phyloP scores from a whole-genome alignment of 148 eudicot species.

The Cornus florida region DNA sequence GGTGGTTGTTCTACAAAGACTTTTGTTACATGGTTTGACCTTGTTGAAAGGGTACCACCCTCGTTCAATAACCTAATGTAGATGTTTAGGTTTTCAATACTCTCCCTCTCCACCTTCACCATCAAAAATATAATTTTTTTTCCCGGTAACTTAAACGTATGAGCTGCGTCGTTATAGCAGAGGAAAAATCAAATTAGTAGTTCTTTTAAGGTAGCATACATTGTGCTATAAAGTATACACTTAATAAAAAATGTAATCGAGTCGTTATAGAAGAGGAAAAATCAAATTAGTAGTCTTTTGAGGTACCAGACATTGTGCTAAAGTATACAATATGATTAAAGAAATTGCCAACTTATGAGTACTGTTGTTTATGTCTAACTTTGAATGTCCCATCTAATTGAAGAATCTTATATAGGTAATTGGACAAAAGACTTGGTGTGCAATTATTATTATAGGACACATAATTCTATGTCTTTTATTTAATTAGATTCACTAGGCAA shows the following conservation, averaged over 20 bases:
- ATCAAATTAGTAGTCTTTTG: no score
- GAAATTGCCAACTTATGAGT: background rate
- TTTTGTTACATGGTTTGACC: slow-evolving; percentile 20
- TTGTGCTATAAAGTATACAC: background rate
- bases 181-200: no score
- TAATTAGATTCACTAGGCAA: background rate
- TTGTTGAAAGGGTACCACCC: slow-evolving; percentile 6
- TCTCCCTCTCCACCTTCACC: background rate
- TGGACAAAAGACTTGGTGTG: background rate
- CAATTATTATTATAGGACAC: background rate
- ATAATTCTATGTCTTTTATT: background rate
- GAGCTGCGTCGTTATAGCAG: background rate
- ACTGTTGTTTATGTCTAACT: background rate
- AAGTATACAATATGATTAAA: no score
- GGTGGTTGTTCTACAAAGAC: slow-evolving; percentile 11
- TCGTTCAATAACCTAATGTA: background rate
- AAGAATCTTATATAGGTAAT: background rate
- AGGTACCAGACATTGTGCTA: background rate
- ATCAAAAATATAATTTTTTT: background rate
- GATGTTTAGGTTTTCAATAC: background rate
- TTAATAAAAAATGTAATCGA: no score
- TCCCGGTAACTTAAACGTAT: no score
- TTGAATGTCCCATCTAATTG: background rate
- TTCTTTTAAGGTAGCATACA: background rate
- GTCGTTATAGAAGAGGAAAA: no score